These are phyloP conservation scores for Sarocladium brachiariae DNA, from an alignment of 2,329 filamentous ascomycete species.

Conservation along the genomic window DNA sequence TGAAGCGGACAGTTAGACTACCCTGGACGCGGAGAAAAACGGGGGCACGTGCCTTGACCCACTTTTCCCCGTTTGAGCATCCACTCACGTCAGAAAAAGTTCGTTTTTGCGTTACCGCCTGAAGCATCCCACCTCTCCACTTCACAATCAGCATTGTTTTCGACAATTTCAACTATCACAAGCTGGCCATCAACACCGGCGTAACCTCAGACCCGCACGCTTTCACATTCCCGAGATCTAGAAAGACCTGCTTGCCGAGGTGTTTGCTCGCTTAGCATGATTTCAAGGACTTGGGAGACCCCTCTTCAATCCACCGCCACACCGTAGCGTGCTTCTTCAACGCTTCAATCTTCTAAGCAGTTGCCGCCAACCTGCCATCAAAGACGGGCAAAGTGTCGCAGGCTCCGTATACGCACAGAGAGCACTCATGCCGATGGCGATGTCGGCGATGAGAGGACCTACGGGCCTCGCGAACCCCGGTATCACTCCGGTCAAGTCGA, in stretches of 20 bases:
- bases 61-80: constrained; percentile 3
- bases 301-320: background rate
- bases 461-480: constrained; percentile 25
- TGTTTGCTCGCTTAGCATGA: background rate
- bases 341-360: background rate
- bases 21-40: background rate
- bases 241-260: background rate
- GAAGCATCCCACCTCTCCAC: constrained; percentile 5
- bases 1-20: background rate
- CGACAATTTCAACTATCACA: background rate
- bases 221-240: background rate
- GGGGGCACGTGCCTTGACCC: constrained; percentile 8
- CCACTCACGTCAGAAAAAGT: constrained; percentile 7
- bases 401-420: background rate
- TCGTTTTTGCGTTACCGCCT: background rate
- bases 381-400: too few species aligned
- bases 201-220: background rate
- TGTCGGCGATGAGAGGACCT: constrained; percentile 4
- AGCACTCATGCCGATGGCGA: constrained; percentile 8
- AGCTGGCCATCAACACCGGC: background rate
- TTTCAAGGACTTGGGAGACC: background rate
- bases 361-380: background rate
- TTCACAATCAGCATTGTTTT: constrained; percentile 7
- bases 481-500: constrained; percentile 43
- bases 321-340: constrained; percentile 8